Conservation (phyloP, 257 asterid genomes). For the Jacaranda mimosifolia region DNA sequence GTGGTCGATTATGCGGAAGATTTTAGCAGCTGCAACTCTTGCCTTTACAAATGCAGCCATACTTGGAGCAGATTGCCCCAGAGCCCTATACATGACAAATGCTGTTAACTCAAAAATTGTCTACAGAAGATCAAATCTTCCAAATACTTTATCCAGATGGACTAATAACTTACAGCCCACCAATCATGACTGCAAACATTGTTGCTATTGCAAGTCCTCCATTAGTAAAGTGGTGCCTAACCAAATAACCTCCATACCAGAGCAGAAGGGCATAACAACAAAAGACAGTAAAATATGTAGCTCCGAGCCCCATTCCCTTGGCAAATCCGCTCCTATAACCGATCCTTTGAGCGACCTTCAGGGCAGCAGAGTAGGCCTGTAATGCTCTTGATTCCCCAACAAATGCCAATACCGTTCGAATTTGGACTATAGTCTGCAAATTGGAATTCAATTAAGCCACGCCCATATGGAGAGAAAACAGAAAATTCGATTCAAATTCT, state of each 20-base stretch:
- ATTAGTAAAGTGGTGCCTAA: conserved; percentile 83
- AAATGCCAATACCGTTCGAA: conserved; percentile 76
- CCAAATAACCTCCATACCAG: conserved; percentile 94
- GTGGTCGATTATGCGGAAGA: conserved; percentile 78
- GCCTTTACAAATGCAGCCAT: conserved; percentile 95
- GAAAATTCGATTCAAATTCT: neutral
- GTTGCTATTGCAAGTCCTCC: conserved; percentile 96
- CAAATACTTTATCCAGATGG: neutral
- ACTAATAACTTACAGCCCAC: conserved; percentile 78
- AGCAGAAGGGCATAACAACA: conserved; percentile 89
- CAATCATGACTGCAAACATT: conserved; percentile 96
- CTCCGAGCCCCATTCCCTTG: conserved; percentile 87
- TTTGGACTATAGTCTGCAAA: conserved; percentile 81
- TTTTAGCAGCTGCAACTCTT: conserved; percentile 90
- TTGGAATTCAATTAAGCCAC: conserved; percentile 30
- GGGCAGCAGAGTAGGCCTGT: conserved; percentile 75
- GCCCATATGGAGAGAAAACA: neutral
- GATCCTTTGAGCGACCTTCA: conserved; percentile 63
- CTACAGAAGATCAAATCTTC: neutral
- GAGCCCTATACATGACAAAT: conserved; percentile 55
- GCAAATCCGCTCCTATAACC: conserved; percentile 85
- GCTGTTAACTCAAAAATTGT: neutral
- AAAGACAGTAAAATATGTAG: conserved; percentile 86
- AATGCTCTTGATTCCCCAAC: conserved; percentile 96
- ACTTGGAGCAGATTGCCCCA: conserved; percentile 94